Conservation (phyloP, 768 basidiomycete species). For the Mycena rosella region DNA sequence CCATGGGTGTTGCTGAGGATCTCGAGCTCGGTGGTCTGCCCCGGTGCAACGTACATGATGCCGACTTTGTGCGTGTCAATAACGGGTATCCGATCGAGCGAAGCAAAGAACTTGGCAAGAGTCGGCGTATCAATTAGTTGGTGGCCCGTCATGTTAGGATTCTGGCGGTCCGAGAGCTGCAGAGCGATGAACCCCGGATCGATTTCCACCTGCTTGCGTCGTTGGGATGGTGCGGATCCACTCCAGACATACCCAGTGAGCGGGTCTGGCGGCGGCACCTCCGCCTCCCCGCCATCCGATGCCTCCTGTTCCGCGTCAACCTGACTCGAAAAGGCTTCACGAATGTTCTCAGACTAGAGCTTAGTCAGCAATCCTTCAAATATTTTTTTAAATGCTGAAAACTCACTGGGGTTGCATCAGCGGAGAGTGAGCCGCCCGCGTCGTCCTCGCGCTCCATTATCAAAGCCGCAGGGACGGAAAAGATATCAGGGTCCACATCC, state of each 20-base stretch:
- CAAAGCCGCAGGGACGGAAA: slow-evolving; percentile 78
- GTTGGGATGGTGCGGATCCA: slow-evolving; percentile 86
- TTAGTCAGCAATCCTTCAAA: not conserved
- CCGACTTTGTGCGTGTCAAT: slow-evolving; percentile 98
- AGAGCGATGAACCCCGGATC: slow-evolving; percentile 90
- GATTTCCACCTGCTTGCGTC: slow-evolving; percentile 86
- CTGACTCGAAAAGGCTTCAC: slow-evolving; percentile 38
- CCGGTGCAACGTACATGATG: slow-evolving; percentile 95
- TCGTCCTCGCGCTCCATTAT: slow-evolving; percentile 71
- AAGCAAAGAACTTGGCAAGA: slow-evolving; percentile 70
- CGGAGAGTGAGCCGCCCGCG: slow-evolving; percentile 1
- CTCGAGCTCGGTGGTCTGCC: slow-evolving; percentile 85
- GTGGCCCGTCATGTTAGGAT: slow-evolving; percentile 52
- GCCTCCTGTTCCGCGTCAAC: slow-evolving; percentile 40
- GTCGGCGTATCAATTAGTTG: slow-evolving; percentile 63
- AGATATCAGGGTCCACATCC: slow-evolving; percentile 84
- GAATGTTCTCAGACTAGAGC: slow-evolving; percentile 40
- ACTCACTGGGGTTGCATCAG: slow-evolving; percentile 24
- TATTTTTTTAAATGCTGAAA: not conserved
- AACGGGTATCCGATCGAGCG: slow-evolving; percentile 88
- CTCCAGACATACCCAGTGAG: slow-evolving; percentile 93
- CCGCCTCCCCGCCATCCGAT: slow-evolving; percentile 39
- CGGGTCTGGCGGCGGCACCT: slow-evolving; percentile 68
- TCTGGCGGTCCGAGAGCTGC: slow-evolving; percentile 79
- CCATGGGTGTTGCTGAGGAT: slow-evolving; percentile 93